Evolutionary conservation across 257 asterid genomes (phyloP).

Genomic region (Cordia subcordata): DNA sequence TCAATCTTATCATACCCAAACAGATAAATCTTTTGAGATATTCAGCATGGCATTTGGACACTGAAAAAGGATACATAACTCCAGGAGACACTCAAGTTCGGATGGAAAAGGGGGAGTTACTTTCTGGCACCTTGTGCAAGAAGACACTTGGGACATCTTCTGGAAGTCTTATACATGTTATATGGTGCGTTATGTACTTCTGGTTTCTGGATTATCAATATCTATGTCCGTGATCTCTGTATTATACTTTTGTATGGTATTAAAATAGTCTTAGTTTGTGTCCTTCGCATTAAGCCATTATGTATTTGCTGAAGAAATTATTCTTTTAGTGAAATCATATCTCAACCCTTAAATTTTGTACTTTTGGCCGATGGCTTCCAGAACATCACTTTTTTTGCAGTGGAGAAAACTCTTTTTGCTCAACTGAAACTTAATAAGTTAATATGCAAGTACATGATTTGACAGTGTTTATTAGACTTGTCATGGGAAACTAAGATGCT

Average conservation of each 20-base stretch:
- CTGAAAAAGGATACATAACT: conserved; percentile 77
- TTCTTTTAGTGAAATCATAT: no score
- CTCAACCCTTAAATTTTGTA: no score
- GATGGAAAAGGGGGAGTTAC: conserved; percentile 92
- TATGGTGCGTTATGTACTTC: conserved; percentile 37
- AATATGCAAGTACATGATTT: no score
- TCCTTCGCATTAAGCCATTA: no score
- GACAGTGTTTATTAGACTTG: not conserved
- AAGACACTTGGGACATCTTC: conserved; percentile 94
- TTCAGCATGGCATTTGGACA: conserved; percentile 94
- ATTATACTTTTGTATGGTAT: no score
- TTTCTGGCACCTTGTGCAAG: conserved; percentile 95
- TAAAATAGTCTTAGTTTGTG: no score
- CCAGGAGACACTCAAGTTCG: conserved; percentile 98
- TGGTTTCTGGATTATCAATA: not conserved
- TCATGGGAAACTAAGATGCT: conserved; percentile 2
- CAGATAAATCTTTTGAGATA: conserved; percentile 84
- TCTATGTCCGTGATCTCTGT: not conserved
- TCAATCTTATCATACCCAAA: conserved; percentile 88
- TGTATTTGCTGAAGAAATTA: no score
- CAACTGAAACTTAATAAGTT: no score
- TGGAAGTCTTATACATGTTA: conserved; percentile 97
- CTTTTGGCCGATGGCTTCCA: no score
- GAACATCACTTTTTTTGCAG: no score
- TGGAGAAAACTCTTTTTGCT: no score